Evolutionary conservation across 805 yeast species (phyloP), one percentile per base, ranked within the genome.

Genomic region (Candida bentonensis): DNA sequence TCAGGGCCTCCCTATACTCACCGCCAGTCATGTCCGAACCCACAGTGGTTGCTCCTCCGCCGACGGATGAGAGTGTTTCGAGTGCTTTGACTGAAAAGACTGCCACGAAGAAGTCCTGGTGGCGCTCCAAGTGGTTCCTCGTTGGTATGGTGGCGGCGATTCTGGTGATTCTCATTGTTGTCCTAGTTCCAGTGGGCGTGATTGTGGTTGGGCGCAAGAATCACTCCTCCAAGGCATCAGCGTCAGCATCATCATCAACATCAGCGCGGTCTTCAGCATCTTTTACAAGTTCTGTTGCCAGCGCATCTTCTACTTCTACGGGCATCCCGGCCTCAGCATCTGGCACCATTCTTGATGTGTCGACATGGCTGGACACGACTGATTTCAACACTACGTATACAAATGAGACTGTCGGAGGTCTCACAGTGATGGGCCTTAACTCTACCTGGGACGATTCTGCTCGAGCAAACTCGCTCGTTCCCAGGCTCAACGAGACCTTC

Each of bases 331-430:
- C 46, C 13, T 36, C 43, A 28, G 60, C 57, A 7, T 43, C 44
- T 15, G 59, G 58, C 17, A 49, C 61, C 15, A 43, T 51, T 15
- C 50, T 57, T 21, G 65, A 61, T 43, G 44, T 51, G 4, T 36
- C 53, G 2, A 61, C 62, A 4, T 62, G 66, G 66, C 48, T 56
- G 30, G 63, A 58, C 42, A 49, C 39, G 15, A 47, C 52, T 1
- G 65, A 54, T 40, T 60, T 62, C 46, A 62, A 62, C 45, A 51
- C 59, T 11, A 62, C 65, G 3, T 60, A 53, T 45, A 62, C 66
- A 3, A 50, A 51, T 40, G 59, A 48, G 22, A 55, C 57, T 11
- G 63, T 61, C 17, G 64, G 64, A 4, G 64, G 61, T 2, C 51
- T 62, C 33, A 44, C 57, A 4, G 41, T 61, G 4, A 61, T 62